Evolutionary conservation across 202 grass and related monocot species (phyloP).

Genomic region (Zoysia matrella): DNA sequence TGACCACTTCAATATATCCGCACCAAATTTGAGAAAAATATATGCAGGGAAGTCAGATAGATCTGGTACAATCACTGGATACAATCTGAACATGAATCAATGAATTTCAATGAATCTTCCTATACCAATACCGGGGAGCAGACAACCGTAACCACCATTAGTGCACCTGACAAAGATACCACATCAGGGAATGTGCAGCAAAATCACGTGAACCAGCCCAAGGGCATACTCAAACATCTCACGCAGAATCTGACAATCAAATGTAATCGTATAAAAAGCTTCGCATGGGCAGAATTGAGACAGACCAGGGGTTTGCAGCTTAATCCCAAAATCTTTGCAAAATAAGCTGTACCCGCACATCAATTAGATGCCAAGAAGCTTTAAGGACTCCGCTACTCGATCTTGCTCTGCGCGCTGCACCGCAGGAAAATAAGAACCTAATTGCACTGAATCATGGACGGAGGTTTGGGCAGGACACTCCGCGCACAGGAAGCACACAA

Average conservation of each 20-base stretch:
- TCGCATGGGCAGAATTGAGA: not conserved
- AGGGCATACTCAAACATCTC: no score
- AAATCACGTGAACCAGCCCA: no score
- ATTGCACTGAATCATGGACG: not conserved
- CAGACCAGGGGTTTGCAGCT: not conserved
- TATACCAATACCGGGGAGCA: not conserved
- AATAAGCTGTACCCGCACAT: not conserved
- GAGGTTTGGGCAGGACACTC: not conserved
- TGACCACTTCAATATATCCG: not conserved
- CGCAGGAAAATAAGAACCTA: not conserved
- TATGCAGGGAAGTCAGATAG: not conserved
- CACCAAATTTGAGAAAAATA: not conserved
- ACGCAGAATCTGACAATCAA: no score
- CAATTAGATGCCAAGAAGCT: conserved; percentile 5
- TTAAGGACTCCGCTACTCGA: not conserved
- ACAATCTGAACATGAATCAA: not conserved
- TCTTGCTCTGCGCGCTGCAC: not conserved
- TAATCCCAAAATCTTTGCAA: not conserved
- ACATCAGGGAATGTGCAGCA: no score
- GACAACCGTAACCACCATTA: not conserved
- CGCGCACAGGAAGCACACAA: not conserved
- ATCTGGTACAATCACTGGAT: not conserved
- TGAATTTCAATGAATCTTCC: not conserved
- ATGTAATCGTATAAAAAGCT: not conserved
- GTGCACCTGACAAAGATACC: no score